phyloP scores from a whole-genome alignment of 2,329 filamentous ascomycete species.

The Ceratocystis papillata region DNA sequence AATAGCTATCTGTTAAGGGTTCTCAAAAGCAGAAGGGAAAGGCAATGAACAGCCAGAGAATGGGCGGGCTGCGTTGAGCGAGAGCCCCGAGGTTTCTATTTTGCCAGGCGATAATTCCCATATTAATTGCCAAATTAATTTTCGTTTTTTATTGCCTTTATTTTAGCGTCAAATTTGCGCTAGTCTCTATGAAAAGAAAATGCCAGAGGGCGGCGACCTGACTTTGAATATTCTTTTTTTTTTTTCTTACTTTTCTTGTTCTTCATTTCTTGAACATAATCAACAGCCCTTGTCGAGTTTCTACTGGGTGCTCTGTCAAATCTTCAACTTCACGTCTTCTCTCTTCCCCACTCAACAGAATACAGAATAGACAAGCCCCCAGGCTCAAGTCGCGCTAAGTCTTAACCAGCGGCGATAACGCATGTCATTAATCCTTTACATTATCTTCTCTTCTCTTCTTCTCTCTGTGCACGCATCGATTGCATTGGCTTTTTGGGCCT shows the following conservation, averaged over 20 bases:
- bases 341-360: background rate
- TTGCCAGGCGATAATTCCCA: background rate
- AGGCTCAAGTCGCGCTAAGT: background rate
- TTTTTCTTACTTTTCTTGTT: background rate
- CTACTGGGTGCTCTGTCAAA: background rate
- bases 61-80: too few relatives aligned
- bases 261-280: background rate
- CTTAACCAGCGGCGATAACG: conserved; percentile 6
- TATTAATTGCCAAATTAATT: too few relatives aligned
- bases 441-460: conserved; percentile 3
- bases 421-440: conserved; percentile 14
- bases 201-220: too few relatives aligned
- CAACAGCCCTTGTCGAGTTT: too few relatives aligned
- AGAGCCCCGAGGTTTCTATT: background rate
- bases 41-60: too few relatives aligned
- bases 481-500: background rate
- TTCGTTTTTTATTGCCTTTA: too few relatives aligned
- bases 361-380: background rate
- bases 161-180: too few relatives aligned
- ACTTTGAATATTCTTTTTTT: background rate
- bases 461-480: conserved; percentile 2
- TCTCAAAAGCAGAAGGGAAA: too few relatives aligned
- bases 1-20: background rate
- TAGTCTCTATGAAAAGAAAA: too few relatives aligned
- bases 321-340: conserved; percentile 1